Evolutionary conservation across 2,329 filamentous ascomycete species (phyloP).

Genomic region (Verticillium klebahnii): DNA sequence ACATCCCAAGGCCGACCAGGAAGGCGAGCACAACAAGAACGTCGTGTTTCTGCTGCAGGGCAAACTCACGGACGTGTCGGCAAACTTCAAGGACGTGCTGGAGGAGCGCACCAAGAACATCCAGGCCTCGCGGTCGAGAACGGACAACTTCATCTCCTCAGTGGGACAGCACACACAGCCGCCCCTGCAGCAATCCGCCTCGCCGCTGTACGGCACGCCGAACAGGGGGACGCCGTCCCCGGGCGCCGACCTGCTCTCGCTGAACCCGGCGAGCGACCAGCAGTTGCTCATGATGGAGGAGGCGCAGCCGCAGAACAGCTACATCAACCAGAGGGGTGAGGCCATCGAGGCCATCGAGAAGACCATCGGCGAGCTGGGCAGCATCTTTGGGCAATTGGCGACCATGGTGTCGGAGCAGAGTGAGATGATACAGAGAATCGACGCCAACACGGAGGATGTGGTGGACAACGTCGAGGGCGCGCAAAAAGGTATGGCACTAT

Average conservation of each 20-base stretch:
- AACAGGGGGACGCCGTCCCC: constrained; percentile 62
- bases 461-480: constrained; percentile 98
- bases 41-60: constrained; percentile 89
- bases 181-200: constrained; percentile 69
- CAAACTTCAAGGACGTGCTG: constrained; percentile 95
- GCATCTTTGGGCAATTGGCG: constrained; percentile 88
- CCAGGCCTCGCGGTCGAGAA: constrained; percentile 84
- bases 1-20: constrained; percentile 70
- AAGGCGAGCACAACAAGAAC: constrained; percentile 97
- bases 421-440: constrained; percentile 95
- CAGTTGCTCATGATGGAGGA: constrained; percentile 92
- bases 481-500: constrained; percentile 48
- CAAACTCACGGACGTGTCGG: constrained; percentile 81
- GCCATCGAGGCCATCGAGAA: constrained; percentile 96
- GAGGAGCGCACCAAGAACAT: constrained; percentile 98
- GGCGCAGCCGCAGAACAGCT: constrained; percentile 77
- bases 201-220: constrained; percentile 81
- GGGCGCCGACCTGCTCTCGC: constrained; percentile 69
- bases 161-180: constrained; percentile 71
- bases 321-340: constrained; percentile 90
- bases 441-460: constrained; percentile 95
- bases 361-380: constrained; percentile 86
- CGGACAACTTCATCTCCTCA: constrained; percentile 93
- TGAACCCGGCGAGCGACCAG: constrained; percentile 83
- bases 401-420: constrained; percentile 97